Percentiles rank a stretch among this genome's conserved stretches.
Evolutionary conservation across 176 grass and related monocot genomes (phyloP).

Genomic region (Canna indica): DNA sequence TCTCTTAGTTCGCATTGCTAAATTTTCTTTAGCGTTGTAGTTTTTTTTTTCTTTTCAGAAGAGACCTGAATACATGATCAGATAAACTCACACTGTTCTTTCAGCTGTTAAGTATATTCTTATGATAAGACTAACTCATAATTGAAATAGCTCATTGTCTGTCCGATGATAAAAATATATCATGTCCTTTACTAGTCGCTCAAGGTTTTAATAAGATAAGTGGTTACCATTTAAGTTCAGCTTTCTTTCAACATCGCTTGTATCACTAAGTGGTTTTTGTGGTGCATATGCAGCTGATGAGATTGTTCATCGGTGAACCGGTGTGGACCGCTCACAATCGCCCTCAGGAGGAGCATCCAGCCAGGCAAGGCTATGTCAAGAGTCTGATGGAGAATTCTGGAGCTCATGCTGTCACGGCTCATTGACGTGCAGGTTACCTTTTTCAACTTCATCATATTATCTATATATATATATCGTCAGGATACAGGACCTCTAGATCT

Average conservation of each 20-base stretch:
- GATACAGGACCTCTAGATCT: too few relatives aligned
- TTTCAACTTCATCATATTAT: neutral
- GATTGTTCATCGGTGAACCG: slow-evolving; percentile 70
- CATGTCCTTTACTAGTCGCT: too few relatives aligned
- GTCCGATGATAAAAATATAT: too few relatives aligned
- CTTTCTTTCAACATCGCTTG: neutral
- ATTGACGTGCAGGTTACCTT: slow-evolving; percentile 24
- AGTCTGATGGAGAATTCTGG: slow-evolving; percentile 38
- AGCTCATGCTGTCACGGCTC: slow-evolving; percentile 55
- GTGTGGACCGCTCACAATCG: slow-evolving; percentile 70
- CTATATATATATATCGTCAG: too few relatives aligned
- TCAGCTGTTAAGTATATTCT: too few relatives aligned
- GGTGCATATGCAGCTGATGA: slow-evolving; percentile 54
- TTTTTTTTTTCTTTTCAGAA: too few relatives aligned
- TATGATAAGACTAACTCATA: too few relatives aligned
- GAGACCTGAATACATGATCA: too few relatives aligned
- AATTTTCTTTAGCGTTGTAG: too few relatives aligned
- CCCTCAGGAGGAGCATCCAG: slow-evolving; percentile 78
- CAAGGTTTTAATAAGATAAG: neutral
- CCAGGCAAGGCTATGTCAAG: slow-evolving; percentile 66
- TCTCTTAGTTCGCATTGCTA: too few relatives aligned
- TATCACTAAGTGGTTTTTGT: neutral
- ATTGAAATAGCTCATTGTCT: too few relatives aligned
- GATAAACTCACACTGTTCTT: too few relatives aligned
- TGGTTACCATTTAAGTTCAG: neutral